Conservation (phyloP, 139 green algal species). For the Tetradesmus lagerheimii region DNA sequence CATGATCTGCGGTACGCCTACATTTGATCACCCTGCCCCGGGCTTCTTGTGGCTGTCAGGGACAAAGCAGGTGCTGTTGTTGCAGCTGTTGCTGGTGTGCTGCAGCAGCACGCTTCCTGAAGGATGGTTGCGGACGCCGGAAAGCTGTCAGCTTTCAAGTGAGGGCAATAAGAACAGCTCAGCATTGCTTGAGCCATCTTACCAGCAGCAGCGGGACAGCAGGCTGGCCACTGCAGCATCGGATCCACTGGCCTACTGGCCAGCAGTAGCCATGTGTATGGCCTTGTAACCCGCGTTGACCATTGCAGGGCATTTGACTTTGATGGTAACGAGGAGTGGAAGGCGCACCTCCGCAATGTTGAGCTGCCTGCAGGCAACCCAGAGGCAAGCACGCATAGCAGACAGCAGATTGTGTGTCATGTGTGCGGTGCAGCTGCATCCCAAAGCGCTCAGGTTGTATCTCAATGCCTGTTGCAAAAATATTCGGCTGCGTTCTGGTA, state of each 20-base stretch:
- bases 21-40: background rate
- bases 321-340: constrained; percentile 37
- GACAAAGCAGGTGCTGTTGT: background rate
- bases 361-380: constrained; percentile 30
- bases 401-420: no score
- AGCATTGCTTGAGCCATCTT: background rate
- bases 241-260: background rate
- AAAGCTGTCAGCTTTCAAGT: background rate
- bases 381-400: background rate
- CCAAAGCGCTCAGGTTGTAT: no score
- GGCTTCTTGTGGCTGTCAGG: background rate
- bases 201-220: background rate
- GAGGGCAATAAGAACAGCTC: background rate
- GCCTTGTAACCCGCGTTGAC: no score
- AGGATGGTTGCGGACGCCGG: background rate
- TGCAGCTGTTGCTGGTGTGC: background rate
- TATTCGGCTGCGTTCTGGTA: no score
- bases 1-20: background rate
- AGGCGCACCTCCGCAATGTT: constrained; percentile 34
- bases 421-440: no score
- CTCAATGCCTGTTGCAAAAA: no score
- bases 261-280: no score
- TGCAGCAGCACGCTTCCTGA: background rate
- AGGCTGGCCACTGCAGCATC: background rate
- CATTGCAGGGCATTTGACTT: constrained; percentile 24